Percentiles rank a stretch among this genome's conserved stretches.
Conservation (phyloP, 2,329 filamentous ascomycete species). For the Tympanopsis confertula region DNA sequence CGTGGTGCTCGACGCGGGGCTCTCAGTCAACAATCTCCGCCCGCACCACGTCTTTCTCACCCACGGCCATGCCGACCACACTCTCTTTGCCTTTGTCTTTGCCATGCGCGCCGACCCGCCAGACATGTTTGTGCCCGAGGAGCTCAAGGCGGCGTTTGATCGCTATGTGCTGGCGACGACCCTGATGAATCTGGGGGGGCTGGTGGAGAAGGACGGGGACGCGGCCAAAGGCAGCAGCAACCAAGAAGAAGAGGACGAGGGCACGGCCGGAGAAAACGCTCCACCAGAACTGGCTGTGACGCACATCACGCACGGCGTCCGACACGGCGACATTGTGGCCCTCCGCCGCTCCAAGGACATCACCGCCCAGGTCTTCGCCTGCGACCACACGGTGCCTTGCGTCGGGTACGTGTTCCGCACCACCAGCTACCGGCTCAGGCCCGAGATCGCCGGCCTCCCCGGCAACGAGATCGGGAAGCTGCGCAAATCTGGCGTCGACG, state of each 20-base stretch:
- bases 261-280: slow-evolving; percentile 2
- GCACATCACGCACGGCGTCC: slow-evolving; percentile 24
- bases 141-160: slow-evolving; percentile 25
- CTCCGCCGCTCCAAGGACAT: slow-evolving; percentile 22
- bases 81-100: slow-evolving; percentile 28
- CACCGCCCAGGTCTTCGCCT: slow-evolving; percentile 27
- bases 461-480: slow-evolving; percentile 24
- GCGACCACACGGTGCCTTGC: slow-evolving; percentile 33
- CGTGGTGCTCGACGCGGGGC: slow-evolving; percentile 34
- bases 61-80: slow-evolving; percentile 35
- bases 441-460: slow-evolving; percentile 20
- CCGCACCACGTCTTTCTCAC: slow-evolving; percentile 37
- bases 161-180: slow-evolving; percentile 25
- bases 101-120: slow-evolving; percentile 29
- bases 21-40: slow-evolving; percentile 29
- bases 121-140: slow-evolving; percentile 29
- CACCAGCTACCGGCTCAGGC: slow-evolving; percentile 23
- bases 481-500: slow-evolving; percentile 20
- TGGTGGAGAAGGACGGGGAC: slow-evolving; percentile 15
- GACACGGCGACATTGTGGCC: slow-evolving; percentile 19
- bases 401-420: slow-evolving; percentile 32
- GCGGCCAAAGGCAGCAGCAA: slow-evolving; percentile 6
- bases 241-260: slow-evolving; percentile 7
- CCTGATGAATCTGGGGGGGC: slow-evolving; percentile 27
- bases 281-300: slow-evolving; percentile 16